Conservation (phyloP, 2,329 filamentous ascomycete species). For the Sphaerostilbella broomeana region DNA sequence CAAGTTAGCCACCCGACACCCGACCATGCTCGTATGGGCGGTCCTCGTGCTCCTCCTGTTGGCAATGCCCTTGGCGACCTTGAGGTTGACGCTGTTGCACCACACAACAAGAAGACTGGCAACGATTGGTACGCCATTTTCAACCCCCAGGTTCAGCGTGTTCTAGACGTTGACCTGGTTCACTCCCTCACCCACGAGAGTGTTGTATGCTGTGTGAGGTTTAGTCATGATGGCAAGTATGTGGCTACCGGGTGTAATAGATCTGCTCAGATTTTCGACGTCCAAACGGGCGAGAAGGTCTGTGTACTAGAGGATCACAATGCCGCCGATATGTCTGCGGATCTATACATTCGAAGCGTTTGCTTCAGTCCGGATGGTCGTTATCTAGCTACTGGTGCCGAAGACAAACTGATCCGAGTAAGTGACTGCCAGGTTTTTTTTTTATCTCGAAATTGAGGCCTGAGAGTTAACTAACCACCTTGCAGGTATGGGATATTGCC, state of each 20-base stretch:
- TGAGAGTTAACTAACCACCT: slow-evolving; percentile 13
- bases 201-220: slow-evolving; percentile 95
- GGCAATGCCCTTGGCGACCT: slow-evolving; percentile 72
- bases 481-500: slow-evolving; percentile 88
- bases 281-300: slow-evolving; percentile 77
- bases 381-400: slow-evolving; percentile 89
- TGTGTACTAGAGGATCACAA: slow-evolving; percentile 85
- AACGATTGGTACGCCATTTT: slow-evolving; percentile 96
- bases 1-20: slow-evolving; percentile 80
- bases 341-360: slow-evolving; percentile 94
- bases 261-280: slow-evolving; percentile 99
- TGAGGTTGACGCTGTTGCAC: slow-evolving; percentile 76
- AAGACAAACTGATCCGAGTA: slow-evolving; percentile 95
- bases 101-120: slow-evolving; percentile 81
- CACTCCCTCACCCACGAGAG: slow-evolving; percentile 92
- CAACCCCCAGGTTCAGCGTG: slow-evolving; percentile 83
- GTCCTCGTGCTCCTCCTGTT: slow-evolving; percentile 43
- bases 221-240: slow-evolving; percentile 91
- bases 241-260: slow-evolving; percentile 96
- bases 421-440: slow-evolving; percentile 29
- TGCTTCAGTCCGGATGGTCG: slow-evolving; percentile 97
- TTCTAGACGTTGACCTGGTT: slow-evolving; percentile 87
- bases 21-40: slow-evolving; percentile 52
- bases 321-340: slow-evolving; percentile 72
- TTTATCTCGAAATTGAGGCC: not conserved